These are phyloP conservation scores for Thraustochytrium striatum DNA, from an alignment of 352 stramenopile species.

Conservation along the genomic window DNA sequence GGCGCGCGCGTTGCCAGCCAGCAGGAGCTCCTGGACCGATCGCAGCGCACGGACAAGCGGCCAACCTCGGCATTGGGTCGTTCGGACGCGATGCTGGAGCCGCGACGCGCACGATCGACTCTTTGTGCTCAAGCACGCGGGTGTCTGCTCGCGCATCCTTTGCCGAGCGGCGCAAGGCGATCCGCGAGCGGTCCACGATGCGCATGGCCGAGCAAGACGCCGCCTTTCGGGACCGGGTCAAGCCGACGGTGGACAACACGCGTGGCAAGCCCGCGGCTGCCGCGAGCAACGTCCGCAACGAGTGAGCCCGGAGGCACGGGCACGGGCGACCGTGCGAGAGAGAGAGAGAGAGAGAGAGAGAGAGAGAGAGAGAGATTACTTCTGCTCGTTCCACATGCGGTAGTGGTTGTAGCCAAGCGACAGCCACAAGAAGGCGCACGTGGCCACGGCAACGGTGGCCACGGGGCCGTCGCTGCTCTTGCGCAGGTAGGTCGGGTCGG, in stretches of 20 bases:
- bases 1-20: not conserved
- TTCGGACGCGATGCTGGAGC: constrained; percentile 25
- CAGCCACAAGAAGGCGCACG: not conserved
- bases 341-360: too few relatives aligned
- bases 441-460: not conserved
- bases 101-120: constrained; percentile 3
- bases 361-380: not conserved
- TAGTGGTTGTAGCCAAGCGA: constrained; percentile 27
- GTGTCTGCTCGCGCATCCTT: not conserved
- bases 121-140: not conserved
- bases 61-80: not conserved
- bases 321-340: too few relatives aligned
- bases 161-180: not conserved
- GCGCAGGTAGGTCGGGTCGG: constrained; percentile 46
- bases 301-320: too few relatives aligned
- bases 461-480: constrained; percentile 16
- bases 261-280: too few relatives aligned
- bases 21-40: not conserved
- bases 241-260: constrained; percentile 27
- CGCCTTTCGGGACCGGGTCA: not conserved
- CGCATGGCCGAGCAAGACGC: constrained; percentile 3
- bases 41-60: not conserved
- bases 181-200: constrained; percentile 1
- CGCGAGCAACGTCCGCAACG: too few relatives aligned
- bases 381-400: constrained; percentile 12